Evolutionary conservation across 2,329 filamentous ascomycete species (phyloP).

Genomic region (Pezicula neosporulosa): DNA sequence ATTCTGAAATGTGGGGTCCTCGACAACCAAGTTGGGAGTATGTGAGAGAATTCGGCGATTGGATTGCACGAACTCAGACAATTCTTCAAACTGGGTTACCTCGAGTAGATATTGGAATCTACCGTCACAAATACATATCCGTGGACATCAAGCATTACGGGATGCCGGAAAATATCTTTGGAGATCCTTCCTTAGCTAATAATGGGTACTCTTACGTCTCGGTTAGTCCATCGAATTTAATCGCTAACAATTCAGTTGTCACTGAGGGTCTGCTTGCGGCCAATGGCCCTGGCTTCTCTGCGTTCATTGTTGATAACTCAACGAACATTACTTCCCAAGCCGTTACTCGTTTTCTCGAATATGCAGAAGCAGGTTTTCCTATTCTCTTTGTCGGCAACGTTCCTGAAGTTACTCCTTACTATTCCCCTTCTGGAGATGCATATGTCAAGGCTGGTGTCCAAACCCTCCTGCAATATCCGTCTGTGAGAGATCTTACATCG

Average conservation of each 20-base stretch:
- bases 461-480: not conserved
- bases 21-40: slow-evolving; percentile 4
- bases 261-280: not conserved
- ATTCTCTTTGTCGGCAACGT: slow-evolving; percentile 6
- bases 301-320: slow-evolving; percentile 4
- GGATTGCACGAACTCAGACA: slow-evolving; percentile 3
- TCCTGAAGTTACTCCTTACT: slow-evolving; percentile 1
- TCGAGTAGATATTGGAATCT: slow-evolving; percentile 5
- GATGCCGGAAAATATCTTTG: not conserved
- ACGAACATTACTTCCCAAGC: slow-evolving; percentile 3
- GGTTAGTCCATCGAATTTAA: slow-evolving; percentile 1
- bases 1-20: slow-evolving; percentile 4
- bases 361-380: slow-evolving; percentile 3
- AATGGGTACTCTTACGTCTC: slow-evolving; percentile 4
- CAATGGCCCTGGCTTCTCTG: slow-evolving; percentile 3
- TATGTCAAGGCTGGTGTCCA: slow-evolving; percentile 2
- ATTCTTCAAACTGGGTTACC: slow-evolving; percentile 4
- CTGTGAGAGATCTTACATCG: slow-evolving; percentile 1
- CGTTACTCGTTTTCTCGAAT: slow-evolving; percentile 1
- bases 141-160: slow-evolving; percentile 2
- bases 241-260: not conserved
- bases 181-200: not conserved
- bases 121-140: not conserved
- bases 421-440: slow-evolving; percentile 1
- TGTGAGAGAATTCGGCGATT: not conserved